Evolutionary conservation across 108 stramenopile species (phyloP), one percentile per base, ranked within the genome.

Genomic region (Cyclotella choctawhatcheeana): DNA sequence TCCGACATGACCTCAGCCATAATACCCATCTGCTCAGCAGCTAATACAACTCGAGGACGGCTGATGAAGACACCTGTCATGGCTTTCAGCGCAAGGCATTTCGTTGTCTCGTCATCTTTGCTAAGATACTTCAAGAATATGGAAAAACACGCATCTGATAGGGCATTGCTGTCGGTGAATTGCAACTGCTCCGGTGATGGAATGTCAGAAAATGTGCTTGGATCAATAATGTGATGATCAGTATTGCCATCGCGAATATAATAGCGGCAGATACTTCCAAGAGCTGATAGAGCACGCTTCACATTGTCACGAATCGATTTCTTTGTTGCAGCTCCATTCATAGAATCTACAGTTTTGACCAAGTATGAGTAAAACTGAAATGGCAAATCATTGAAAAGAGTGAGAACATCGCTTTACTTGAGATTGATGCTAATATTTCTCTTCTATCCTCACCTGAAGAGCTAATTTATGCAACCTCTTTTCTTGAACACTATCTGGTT

Each of bases 21-120:
- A 8, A 88, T 66, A 0, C 95, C 95, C 12, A 67, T 50, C 52
- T 91, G 87, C 55, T 94, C 86, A 44, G 89, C 81, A 1, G 69
- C 74, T 18, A 96, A 83, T 54, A 96, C 77, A 34, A 93, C 73
- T 14, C 91, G 76, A 26, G 95, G 95, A 24, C 83, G 79, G 22
- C 91, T 79, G 45, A 89, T 84, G 62, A 96, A 96, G 16, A 96
- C 63, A 22, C 92, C 89, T 25, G 80, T 74, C 59, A 94, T 60
- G 13, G 88, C 95, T 20, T 84, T 76, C 16, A 96, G 78, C 2
- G 93, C 86, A 2, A 79, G 76, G 61, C 90, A 90, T 63, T 89
- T 91, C 1, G 85, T 94, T 13, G 62, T 34, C 20, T 63, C 78
- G 68, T 94, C 89, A 24, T 76, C 59, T 63, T 88, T 92, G 5